Evolutionary conservation across 129 eudicot genomes (phyloP).

Genomic region (Tagetes patula): DNA sequence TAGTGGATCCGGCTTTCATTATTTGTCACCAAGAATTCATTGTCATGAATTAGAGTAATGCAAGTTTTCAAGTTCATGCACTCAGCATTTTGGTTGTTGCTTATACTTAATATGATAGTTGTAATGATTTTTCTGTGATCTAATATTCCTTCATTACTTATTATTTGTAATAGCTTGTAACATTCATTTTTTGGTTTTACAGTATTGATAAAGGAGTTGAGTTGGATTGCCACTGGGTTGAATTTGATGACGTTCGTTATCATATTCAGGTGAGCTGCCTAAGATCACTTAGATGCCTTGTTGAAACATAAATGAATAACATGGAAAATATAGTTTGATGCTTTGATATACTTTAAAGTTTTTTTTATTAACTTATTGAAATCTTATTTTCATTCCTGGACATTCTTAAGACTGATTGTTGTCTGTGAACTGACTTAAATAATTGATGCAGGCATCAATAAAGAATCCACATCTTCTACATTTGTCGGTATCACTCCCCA

Average conservation of each 20-base stretch:
- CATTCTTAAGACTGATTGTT: background rate
- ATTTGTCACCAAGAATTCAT: background rate
- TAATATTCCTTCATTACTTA: background rate
- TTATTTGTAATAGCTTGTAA: slow-evolving; percentile 16
- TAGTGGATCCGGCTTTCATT: background rate
- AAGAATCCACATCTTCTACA: slow-evolving; percentile 77
- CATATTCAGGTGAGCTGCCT: slow-evolving; percentile 78
- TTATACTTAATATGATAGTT: slow-evolving; percentile 13
- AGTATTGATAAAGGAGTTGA: slow-evolving; percentile 96
- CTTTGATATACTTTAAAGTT: background rate
- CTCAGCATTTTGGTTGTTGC: background rate
- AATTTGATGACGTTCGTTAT: slow-evolving; percentile 90
- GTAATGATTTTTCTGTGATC: background rate
- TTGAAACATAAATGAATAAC: background rate
- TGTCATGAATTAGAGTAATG: background rate
- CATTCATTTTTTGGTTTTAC: slow-evolving; percentile 27
- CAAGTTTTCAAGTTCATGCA: background rate
- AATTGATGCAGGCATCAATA: slow-evolving; percentile 63
- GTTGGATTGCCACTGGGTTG: slow-evolving; percentile 91
- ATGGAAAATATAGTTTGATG: slow-evolving; percentile 13
- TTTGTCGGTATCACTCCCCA: slow-evolving; percentile 69
- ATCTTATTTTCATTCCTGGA: slow-evolving; percentile 13
- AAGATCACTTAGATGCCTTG: background rate
- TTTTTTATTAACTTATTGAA: background rate
- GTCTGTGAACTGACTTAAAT: slow-evolving; percentile 15